Percentiles rank a stretch among this genome's conserved stretches.
These are phyloP conservation scores for Hortaea werneckii DNA, from an alignment of 2,329 filamentous ascomycete genomes.

Conservation along the genomic window DNA sequence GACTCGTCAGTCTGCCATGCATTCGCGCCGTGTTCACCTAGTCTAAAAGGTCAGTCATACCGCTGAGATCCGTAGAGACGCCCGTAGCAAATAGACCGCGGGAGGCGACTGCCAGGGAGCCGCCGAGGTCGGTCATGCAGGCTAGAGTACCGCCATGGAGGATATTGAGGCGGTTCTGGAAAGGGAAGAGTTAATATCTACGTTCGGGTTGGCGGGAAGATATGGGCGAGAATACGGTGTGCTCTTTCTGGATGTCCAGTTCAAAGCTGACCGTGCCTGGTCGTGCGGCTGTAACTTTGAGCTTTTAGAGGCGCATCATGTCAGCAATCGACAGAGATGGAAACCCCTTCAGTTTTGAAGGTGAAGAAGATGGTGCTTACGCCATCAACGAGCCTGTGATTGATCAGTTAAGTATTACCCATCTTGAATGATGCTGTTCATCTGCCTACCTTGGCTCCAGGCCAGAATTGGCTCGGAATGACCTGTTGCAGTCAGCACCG, in stretches of 20 bases:
- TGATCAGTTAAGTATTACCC: too few species aligned
- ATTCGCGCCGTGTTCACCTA: not conserved
- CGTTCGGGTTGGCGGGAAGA: not conserved
- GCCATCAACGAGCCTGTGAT: slow-evolving; percentile 7
- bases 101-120: slow-evolving; percentile 56
- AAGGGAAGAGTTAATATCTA: not conserved
- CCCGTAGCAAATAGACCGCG: slow-evolving; percentile 55
- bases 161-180: slow-evolving; percentile 63
- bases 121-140: slow-evolving; percentile 60
- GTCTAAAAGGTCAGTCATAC: slow-evolving; percentile 22
- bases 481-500: slow-evolving; percentile 29
- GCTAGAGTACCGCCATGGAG: slow-evolving; percentile 72
- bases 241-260: slow-evolving; percentile 61
- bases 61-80: slow-evolving; percentile 56
- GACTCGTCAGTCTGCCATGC: not conserved
- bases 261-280: slow-evolving; percentile 66
- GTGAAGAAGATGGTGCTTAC: slow-evolving; percentile 7
- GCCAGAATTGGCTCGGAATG: slow-evolving; percentile 76
- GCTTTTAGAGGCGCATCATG: slow-evolving; percentile 33
- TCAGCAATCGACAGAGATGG: not conserved
- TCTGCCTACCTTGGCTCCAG: slow-evolving; percentile 67
- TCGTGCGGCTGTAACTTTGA: slow-evolving; percentile 55
- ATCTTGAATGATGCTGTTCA: too few species aligned
- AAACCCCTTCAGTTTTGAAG: not conserved
- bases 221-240: slow-evolving; percentile 49